These are phyloP conservation scores for Akanthomyces lecanii DNA, from an alignment of 2,329 filamentous ascomycete genomes.

Conservation along the genomic window DNA sequence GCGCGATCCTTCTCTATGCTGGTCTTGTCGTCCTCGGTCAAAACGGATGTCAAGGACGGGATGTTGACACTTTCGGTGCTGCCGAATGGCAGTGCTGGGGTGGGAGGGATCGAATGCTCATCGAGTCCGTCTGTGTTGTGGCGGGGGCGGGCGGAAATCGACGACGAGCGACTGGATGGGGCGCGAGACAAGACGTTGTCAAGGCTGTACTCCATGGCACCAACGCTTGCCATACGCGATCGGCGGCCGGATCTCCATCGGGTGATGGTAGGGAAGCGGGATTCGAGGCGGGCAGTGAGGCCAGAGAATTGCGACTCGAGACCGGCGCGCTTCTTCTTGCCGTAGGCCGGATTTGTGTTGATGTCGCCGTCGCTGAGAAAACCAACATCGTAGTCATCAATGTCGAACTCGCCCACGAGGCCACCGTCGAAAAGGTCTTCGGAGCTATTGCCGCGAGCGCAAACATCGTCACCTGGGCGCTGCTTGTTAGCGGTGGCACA, in stretches of 20 bases:
- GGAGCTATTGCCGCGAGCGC: constrained; percentile 49
- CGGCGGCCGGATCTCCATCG: constrained; percentile 47
- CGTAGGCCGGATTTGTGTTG: constrained; percentile 36
- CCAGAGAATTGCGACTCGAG: constrained; percentile 57
- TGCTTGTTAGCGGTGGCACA: constrained; percentile 22
- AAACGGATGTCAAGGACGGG: constrained; percentile 37
- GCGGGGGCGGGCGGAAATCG: constrained; percentile 60
- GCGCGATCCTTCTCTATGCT: constrained; percentile 55
- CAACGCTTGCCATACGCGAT: constrained; percentile 46
- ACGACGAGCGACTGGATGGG: constrained; percentile 73
- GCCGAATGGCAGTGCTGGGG: constrained; percentile 61
- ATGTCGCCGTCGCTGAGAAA: constrained; percentile 63
- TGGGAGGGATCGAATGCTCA: constrained; percentile 54
- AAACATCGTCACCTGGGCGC: constrained; percentile 55
- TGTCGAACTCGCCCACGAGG: constrained; percentile 41
- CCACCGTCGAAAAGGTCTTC: constrained; percentile 35
- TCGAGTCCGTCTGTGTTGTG: constrained; percentile 40
- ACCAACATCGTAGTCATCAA: constrained; percentile 60
- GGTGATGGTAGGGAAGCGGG: constrained; percentile 51
- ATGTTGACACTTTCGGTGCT: constrained; percentile 51
- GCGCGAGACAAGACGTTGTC: constrained; percentile 70
- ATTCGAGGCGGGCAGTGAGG: constrained; percentile 62
- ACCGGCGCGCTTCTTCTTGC: constrained; percentile 53
- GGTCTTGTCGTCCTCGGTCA: constrained; percentile 42
- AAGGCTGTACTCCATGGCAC: constrained; percentile 77